These are phyloP conservation scores for Tritrichomonas foetus DNA, from an alignment of 208 protist species.

Conservation along the genomic window DNA sequence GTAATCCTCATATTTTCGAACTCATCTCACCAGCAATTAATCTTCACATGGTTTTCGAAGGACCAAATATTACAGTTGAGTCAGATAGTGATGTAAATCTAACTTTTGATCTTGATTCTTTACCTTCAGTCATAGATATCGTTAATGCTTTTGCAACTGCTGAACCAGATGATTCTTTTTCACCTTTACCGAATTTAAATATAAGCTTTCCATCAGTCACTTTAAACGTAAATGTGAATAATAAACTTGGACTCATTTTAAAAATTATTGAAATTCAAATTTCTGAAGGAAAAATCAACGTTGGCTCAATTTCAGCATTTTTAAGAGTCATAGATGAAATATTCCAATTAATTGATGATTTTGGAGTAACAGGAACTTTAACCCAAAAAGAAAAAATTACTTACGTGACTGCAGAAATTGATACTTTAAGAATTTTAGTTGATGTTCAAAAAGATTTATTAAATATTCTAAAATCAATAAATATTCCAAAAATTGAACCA, in stretches of 20 bases:
- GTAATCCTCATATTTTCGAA: neutral
- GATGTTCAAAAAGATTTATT: neutral
- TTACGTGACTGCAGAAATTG: neutral
- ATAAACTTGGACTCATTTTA: neutral
- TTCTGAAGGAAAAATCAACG: neutral
- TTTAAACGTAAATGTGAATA: neutral
- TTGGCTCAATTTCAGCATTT: neutral
- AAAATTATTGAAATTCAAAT: neutral
- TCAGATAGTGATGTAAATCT: neutral
- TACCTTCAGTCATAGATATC: neutral
- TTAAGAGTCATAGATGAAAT: neutral
- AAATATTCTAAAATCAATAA: neutral
- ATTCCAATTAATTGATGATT: neutral
- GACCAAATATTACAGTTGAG: neutral
- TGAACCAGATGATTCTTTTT: neutral
- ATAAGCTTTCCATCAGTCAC: neutral
- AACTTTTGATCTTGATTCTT: neutral
- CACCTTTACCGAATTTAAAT: neutral
- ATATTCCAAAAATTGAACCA: neutral
- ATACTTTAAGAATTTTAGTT: neutral
- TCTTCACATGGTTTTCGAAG: neutral
- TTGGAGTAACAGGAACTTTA: neutral
- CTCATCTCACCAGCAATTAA: neutral
- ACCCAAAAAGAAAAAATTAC: neutral
- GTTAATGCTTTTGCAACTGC: neutral